These are phyloP conservation scores for Heterobasidion annosum DNA, from an alignment of 1,284 basidiomycete species.

Conservation along the genomic window DNA sequence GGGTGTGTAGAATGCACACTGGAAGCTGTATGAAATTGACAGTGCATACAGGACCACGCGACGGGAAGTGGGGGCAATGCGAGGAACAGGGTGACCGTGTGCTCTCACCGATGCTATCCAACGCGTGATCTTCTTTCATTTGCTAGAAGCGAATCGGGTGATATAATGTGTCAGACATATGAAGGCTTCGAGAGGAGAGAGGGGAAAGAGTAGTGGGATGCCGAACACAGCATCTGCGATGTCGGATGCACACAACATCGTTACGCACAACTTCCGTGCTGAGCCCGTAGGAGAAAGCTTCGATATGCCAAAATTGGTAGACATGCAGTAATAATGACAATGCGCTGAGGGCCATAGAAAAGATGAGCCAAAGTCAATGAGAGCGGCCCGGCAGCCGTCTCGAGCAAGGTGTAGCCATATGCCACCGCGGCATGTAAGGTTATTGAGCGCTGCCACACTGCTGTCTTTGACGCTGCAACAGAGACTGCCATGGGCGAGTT, in stretches of 20 bases:
- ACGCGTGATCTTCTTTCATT: slow-evolving; percentile 68
- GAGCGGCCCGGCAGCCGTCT: slow-evolving; percentile 65
- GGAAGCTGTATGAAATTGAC: no score
- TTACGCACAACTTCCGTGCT: slow-evolving; percentile 73
- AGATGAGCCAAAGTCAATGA: slow-evolving; percentile 78
- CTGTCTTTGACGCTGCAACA: slow-evolving; percentile 93
- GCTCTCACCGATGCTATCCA: slow-evolving; percentile 68
- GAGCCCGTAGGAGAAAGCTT: slow-evolving; percentile 70
- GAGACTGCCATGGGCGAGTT: slow-evolving; percentile 87
- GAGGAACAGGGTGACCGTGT: slow-evolving; percentile 41
- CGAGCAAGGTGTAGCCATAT: slow-evolving; percentile 89
- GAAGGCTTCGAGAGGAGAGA: not conserved
- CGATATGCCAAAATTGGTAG: slow-evolving; percentile 87
- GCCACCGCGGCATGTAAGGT: slow-evolving; percentile 76
- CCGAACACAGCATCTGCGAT: slow-evolving; percentile 73
- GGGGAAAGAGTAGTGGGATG: not conserved
- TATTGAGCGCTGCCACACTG: slow-evolving; percentile 86
- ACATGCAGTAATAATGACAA: not conserved
- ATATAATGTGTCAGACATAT: not conserved
- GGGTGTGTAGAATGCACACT: not conserved
- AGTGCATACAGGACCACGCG: no score
- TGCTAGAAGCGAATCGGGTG: slow-evolving; percentile 38
- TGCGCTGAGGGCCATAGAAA: not conserved
- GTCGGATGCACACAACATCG: slow-evolving; percentile 74
- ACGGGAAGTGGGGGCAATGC: no score